Conservation (phyloP, 352 stramenopile species). For the Phytopythium oedochilum region DNA sequence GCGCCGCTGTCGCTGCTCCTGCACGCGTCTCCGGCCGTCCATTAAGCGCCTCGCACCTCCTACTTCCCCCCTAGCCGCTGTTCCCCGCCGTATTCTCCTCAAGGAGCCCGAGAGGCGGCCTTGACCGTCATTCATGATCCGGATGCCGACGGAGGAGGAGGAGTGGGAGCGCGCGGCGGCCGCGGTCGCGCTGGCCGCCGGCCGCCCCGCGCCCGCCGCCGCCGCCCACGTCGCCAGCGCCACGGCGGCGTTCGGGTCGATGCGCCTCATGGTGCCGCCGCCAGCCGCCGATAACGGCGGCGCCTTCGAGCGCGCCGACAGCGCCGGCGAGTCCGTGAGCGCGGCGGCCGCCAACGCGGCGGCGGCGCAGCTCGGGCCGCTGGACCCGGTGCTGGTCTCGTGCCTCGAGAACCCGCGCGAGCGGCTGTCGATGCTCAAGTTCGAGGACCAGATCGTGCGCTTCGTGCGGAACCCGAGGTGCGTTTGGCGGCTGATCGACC, state of each 20-base stretch:
- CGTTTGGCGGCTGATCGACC: neutral
- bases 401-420: constrained; percentile 80
- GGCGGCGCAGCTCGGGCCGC: constrained; percentile 30
- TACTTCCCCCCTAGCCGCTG: no score
- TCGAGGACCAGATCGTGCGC: constrained; percentile 85
- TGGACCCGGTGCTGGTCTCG: constrained; percentile 77
- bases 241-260: constrained; percentile 21
- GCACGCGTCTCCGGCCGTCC: no score
- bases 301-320: constrained; percentile 30
- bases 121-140: no score
- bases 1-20: no score
- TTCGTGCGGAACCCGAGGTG: constrained; percentile 58
- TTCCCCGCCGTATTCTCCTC: no score
- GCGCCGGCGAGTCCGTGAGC: constrained; percentile 22
- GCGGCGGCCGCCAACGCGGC: constrained; percentile 52
- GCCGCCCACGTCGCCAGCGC: constrained; percentile 8
- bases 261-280: constrained; percentile 36
- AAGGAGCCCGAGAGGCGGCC: no score
- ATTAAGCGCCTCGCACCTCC: no score
- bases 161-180: constrained; percentile 36
- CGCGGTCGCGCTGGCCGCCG: neutral
- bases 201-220: neutral
- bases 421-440: constrained; percentile 76
- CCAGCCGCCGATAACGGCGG: constrained; percentile 40
- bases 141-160: constrained; percentile 17